Evolutionary conservation across 139 green algal species (phyloP), one percentile per base, ranked within the genome.

Genomic region (Pseudopediastrum boryanum): DNA sequence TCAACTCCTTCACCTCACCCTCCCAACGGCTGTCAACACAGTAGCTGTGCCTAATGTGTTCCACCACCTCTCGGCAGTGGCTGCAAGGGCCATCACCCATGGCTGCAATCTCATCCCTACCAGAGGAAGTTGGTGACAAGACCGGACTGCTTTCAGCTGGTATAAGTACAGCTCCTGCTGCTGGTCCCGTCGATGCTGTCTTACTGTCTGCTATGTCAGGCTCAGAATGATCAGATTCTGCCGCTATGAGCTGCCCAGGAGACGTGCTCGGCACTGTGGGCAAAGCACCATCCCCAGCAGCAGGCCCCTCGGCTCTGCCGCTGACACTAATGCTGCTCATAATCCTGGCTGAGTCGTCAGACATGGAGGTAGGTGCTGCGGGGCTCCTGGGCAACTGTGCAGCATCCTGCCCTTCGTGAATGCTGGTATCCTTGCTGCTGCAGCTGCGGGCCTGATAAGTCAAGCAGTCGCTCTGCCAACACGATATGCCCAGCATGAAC

Each of bases 391-490:
- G n/a, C n/a, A n/a, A n/a, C n/a, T n/a, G n/a, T n/a, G n/a, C n/a
- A n/a, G n/a, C n/a, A n/a, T n/a, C 64, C 16, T 52, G 36, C 64
- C 36, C 35, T 42, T 43, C 31, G 64, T 8, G 25, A 25, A 36
- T 72, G 64, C 3, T 35, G 10, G 41, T 52, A 41, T 41, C 35
- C 12, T 52, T 72, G 42, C 64, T n/a, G 54, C 54, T 65, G 54
- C 54, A 29, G 54, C n/a, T 23, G 54, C 13, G 33, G 54, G 54
- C 54, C 13, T 16, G 8, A 27, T 27, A 39, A 7, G n/a, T 23
- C 9, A 8, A 56, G 36, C 64, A 72, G 38, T 72, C 64, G 13
- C 52, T 41, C 36, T 72, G 64, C 64, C 64, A 72, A 21, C 12
- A 39, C 21, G 64, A 39, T 9, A 72, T n/a, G 2, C 64, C 64